Evolutionary conservation across 2,329 filamentous ascomycete species (phyloP).

Genomic region (Epicoccum sorghinum): DNA sequence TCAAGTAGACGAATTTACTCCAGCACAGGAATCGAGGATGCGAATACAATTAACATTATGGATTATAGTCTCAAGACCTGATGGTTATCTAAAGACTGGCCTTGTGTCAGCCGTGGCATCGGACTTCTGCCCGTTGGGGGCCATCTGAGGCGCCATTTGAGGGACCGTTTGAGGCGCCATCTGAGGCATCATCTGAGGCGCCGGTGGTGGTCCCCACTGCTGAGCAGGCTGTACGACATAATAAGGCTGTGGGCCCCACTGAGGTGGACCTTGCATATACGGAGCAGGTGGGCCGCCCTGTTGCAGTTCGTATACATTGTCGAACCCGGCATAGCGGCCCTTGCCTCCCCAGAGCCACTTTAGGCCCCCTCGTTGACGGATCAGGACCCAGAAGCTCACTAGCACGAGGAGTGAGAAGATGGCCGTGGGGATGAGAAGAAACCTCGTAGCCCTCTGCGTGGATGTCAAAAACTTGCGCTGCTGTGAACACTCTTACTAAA

Average conservation of each 20-base stretch:
- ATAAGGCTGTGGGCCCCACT: constrained; percentile 8
- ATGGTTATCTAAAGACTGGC: not conserved
- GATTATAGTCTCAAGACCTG: not conserved
- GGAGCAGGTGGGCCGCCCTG: not conserved
- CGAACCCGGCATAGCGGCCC: constrained; percentile 37
- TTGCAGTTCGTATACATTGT: constrained; percentile 28
- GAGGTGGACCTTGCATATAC: not conserved
- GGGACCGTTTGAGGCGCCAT: constrained; percentile 2
- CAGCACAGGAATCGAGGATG: no score
- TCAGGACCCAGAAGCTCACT: constrained; percentile 26
- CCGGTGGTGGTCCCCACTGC: constrained; percentile 17
- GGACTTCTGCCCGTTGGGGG: not conserved
- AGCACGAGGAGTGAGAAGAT: constrained; percentile 27
- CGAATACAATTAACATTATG: no score
- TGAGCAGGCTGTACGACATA: constrained; percentile 13
- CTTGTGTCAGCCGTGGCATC: constrained; percentile 2
- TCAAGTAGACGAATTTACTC: no score
- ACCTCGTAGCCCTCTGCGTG: constrained; percentile 31
- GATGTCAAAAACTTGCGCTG: not conserved
- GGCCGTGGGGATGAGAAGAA: constrained; percentile 31
- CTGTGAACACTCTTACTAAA: not conserved
- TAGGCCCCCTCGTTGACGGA: constrained; percentile 32
- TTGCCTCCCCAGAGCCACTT: constrained; percentile 38
- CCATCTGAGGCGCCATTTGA: constrained; percentile 2
- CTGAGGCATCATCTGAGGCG: not conserved